These are phyloP conservation scores for Aureobasidium sp. DNA, from an alignment of 2,329 filamentous ascomycete species.

Conservation along the genomic window DNA sequence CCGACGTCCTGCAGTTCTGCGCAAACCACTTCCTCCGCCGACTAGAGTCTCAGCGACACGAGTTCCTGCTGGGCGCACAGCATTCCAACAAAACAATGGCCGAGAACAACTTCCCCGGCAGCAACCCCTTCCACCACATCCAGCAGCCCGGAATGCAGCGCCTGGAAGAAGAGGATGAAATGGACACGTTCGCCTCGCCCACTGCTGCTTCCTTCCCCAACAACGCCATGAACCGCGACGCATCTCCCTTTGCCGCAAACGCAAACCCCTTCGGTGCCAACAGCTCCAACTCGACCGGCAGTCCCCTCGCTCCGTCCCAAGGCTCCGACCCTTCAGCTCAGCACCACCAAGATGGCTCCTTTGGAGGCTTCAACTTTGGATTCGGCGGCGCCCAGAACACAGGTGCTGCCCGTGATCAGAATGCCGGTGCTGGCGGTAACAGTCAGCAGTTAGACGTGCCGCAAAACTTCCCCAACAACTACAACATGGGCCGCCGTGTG, in stretches of 20 bases:
- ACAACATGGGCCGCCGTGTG: conserved; percentile 85
- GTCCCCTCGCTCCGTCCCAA: conserved; percentile 20
- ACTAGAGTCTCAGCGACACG: conserved; percentile 55
- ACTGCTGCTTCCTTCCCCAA: conserved; percentile 44
- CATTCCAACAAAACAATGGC: conserved; percentile 52
- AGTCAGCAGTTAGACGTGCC: conserved; percentile 36
- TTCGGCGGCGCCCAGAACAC: conserved; percentile 23
- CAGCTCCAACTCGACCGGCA: conserved; percentile 19
- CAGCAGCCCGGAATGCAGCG: conserved; percentile 42
- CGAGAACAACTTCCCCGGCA: conserved; percentile 65
- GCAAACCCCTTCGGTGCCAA: conserved; percentile 27
- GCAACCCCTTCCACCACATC: conserved; percentile 61
- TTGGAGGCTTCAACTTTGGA: conserved; percentile 29
- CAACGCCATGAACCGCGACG: conserved; percentile 33
- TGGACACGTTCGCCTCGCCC: conserved; percentile 65
- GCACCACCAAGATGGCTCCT: conserved; percentile 17
- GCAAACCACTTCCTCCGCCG: conserved; percentile 58
- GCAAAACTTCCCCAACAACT: conserved; percentile 78
- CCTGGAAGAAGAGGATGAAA: conserved; percentile 73
- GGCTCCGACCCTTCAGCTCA: conserved; percentile 9
- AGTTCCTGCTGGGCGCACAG: conserved; percentile 44
- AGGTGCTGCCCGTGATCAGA: conserved; percentile 26
- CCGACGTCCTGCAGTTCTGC: conserved; percentile 62
- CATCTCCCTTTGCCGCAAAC: conserved; percentile 44
- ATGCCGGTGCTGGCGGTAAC: conserved; percentile 32